Evolutionary conservation across 108 stramenopile genomes (phyloP), one percentile per base, ranked within the genome.

Genomic region (Asterionellopsis glacialis): DNA sequence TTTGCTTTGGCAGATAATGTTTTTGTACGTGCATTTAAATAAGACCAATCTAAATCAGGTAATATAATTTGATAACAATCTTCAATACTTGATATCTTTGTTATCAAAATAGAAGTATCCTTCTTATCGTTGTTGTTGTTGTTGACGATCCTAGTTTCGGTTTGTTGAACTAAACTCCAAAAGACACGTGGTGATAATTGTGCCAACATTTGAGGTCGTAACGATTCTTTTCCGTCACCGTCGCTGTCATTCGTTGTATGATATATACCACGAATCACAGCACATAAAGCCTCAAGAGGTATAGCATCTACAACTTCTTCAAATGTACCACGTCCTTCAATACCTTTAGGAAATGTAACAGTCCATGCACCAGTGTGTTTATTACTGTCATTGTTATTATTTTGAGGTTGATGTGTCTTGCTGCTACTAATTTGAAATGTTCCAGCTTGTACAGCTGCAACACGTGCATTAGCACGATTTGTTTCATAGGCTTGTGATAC

Each of bases 1-100:
- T 62, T 58, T 0, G 93, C 93, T 74, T 94, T 94, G 56, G 84
- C 93, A 45, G 82, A 85, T 24, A 85, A 53, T 62, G 76, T 80
- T 54, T 84, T 79, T 27, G 74, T 81, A 45, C 88, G 75, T 19
- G 83, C 77, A 27, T 87, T 77, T 41, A 94, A 70, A 74, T 86
- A 90, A 0, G 80, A 68, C 93, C 89, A 94, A 59, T 89, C 82
- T 57, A 84, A 59, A 39, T 83, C 45, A 23, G 91, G 91, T 59
- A 85, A 61, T 3, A 80, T 41, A 19, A 24, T 19, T 45, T 72
- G 69, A 16, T 81, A 72, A 64, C 79, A 78, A 15, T 65, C 81
- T 55, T 82, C 74, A 21, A 42, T 28, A 48, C 47, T 7, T 7
- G 47, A 7, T 21, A 48, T 21, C 5, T 16, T 48, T 19, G 47